A percentile compares a stretch with the other conserved stretches of the same genome.
Evolutionary conservation across 495 filamentous ascomycete genomes (phyloP).

Genomic region (Aspergillus asperescens): DNA sequence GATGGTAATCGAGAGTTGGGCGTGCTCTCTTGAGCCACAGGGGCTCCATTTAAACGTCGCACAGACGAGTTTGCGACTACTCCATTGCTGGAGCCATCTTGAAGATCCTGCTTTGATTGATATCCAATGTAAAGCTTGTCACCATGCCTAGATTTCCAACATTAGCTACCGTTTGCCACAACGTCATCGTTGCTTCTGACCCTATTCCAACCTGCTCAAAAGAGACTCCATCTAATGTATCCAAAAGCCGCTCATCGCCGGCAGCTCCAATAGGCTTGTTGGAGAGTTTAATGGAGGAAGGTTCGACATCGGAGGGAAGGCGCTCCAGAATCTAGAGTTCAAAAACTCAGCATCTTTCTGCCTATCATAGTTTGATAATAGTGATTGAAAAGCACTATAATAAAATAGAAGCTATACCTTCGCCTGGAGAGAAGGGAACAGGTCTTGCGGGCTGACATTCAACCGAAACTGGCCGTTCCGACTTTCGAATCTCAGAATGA

Average conservation of each 20-base stretch:
- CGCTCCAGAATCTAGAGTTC: conserved; percentile 53
- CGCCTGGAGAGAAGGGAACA: conserved; percentile 41
- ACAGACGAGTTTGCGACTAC: conserved; percentile 23
- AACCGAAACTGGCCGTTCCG: conserved; percentile 53
- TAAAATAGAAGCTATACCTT: conserved; percentile 30
- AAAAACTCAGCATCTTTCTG: not conserved
- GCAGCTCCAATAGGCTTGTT: conserved; percentile 70
- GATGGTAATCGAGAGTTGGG: conserved; percentile 55
- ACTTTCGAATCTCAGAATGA: conserved; percentile 51
- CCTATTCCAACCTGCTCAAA: conserved; percentile 66
- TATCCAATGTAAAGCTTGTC: conserved; percentile 86
- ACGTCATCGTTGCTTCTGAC: conserved; percentile 37
- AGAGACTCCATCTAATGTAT: conserved; percentile 59
- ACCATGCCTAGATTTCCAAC: conserved; percentile 60
- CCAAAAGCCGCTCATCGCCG: conserved; percentile 66
- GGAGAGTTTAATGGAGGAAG: conserved; percentile 70
- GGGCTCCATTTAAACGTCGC: conserved; percentile 66
- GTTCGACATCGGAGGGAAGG: conserved; percentile 64
- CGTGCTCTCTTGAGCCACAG: conserved; percentile 64
- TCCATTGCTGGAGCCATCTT: conserved; percentile 47
- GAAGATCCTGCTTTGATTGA: conserved; percentile 44
- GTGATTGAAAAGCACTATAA: not conserved
- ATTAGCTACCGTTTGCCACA: conserved; percentile 7
- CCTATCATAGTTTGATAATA: no score
- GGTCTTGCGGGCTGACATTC: conserved; percentile 41